Evolutionary conservation across 2,329 filamentous ascomycete genomes (phyloP).

Genomic region (Penicillium sp.): DNA sequence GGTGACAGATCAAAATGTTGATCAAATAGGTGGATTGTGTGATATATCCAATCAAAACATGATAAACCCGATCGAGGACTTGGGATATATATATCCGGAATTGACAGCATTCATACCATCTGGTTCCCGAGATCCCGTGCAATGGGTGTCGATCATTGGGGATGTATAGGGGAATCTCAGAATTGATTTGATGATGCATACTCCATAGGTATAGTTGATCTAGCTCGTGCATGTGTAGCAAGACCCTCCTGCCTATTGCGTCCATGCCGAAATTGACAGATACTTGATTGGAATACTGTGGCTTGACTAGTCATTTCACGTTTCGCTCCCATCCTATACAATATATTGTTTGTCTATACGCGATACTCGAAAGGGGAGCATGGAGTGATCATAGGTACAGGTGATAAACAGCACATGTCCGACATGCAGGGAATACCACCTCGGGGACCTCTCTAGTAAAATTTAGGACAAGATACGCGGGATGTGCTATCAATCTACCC

Average conservation of each 20-base stretch:
- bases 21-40: neutral
- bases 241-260: neutral
- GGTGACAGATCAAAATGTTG: conserved; percentile 1
- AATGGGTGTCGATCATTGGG: neutral
- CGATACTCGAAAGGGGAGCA: neutral
- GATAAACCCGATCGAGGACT: neutral
- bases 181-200: neutral
- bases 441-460: neutral
- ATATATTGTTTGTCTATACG: neutral
- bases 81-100: neutral
- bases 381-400: neutral
- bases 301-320: neutral
- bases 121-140: conserved; percentile 16
- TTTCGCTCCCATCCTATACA: neutral
- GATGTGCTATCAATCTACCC: neutral
- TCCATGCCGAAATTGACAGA: neutral
- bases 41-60: neutral
- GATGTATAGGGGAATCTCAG: neutral
- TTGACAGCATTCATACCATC: conserved; percentile 6
- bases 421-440: conserved; percentile 2
- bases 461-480: neutral
- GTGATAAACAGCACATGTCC: neutral
- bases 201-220: neutral
- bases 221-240: neutral
- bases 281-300: neutral